Evolutionary conservation across 192 early-diverging fungal genomes (phyloP).

Genomic region (Martensiomyces pterosporus): DNA sequence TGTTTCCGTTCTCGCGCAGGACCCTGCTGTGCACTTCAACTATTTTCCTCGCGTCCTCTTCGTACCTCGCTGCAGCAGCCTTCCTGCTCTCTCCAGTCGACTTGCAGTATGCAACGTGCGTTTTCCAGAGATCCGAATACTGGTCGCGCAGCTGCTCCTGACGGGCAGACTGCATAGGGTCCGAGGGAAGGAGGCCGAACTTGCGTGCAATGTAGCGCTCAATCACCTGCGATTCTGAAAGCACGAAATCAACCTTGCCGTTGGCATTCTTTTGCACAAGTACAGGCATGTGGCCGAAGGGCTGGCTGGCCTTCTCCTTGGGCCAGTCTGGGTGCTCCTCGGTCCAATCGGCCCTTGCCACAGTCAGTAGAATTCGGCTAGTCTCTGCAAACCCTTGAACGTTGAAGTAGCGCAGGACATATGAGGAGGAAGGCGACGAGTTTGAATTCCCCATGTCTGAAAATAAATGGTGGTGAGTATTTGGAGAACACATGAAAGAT

Average conservation of each 20-base stretch:
- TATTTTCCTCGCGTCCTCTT: constrained; percentile 4
- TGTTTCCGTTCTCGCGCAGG: constrained; percentile 52
- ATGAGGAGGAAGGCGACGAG: no score
- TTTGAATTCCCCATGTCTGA: no score
- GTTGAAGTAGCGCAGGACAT: constrained; percentile 33
- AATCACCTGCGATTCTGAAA: constrained; percentile 49
- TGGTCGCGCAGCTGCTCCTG: constrained; percentile 22
- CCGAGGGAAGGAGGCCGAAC: constrained; percentile 42
- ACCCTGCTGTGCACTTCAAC: constrained; percentile 32
- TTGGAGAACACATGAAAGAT: no score
- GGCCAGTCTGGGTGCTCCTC: constrained; percentile 31
- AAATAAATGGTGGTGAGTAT: no score
- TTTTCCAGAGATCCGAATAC: constrained; percentile 5
- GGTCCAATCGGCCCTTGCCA: constrained; percentile 36
- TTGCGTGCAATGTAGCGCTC: constrained; percentile 52
- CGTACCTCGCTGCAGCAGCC: not conserved
- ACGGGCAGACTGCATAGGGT: constrained; percentile 24
- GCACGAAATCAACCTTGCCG: constrained; percentile 18
- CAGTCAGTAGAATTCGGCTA: constrained; percentile 33
- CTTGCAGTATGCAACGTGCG: not conserved
- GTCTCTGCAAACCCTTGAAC: constrained; percentile 18
- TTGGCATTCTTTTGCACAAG: constrained; percentile 21
- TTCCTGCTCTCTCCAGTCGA: not conserved
- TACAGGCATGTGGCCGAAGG: constrained; percentile 37
- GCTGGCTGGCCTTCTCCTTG: constrained; percentile 22